Conservation (phyloP, 2,329 filamentous ascomycete species). For the Pseudogymnoascus sp. region DNA sequence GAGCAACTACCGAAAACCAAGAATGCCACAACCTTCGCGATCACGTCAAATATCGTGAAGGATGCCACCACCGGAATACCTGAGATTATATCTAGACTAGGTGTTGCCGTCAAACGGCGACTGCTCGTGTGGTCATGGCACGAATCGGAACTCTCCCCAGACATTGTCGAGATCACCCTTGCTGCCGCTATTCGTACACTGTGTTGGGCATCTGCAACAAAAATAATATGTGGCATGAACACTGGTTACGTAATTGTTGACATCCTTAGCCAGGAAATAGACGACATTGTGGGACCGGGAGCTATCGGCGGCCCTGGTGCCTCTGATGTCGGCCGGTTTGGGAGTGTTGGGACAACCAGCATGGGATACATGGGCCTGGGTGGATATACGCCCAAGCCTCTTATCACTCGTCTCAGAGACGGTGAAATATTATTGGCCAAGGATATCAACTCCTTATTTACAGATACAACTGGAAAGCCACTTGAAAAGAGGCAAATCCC, state of each 20-base stretch:
- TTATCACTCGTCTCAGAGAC: slow-evolving; percentile 73
- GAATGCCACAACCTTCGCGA: slow-evolving; percentile 81
- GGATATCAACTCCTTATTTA: slow-evolving; percentile 91
- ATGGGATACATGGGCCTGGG: slow-evolving; percentile 98
- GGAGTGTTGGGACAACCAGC: slow-evolving; percentile 70
- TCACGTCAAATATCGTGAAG: slow-evolving; percentile 91
- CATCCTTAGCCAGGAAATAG: slow-evolving; percentile 61
- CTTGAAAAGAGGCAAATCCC: slow-evolving; percentile 82
- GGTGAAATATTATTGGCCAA: slow-evolving; percentile 90
- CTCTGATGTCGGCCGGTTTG: slow-evolving; percentile 53
- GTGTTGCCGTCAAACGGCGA: slow-evolving; percentile 85
- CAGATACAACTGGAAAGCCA: slow-evolving; percentile 72
- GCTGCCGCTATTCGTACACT: slow-evolving; percentile 78
- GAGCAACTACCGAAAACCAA: slow-evolving; percentile 75
- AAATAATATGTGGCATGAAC: slow-evolving; percentile 82
- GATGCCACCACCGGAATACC: slow-evolving; percentile 80
- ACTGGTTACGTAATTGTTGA: slow-evolving; percentile 86
- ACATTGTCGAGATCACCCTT: slow-evolving; percentile 68
- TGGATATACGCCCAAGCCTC: slow-evolving; percentile 80
- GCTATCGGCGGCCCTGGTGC: slow-evolving; percentile 56
- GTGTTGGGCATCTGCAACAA: slow-evolving; percentile 83
- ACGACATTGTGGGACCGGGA: slow-evolving; percentile 71
- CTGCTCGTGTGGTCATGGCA: slow-evolving; percentile 92
- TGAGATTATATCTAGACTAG: slow-evolving; percentile 83
- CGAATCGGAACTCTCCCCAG: slow-evolving; percentile 73